Evolutionary conservation across 768 basidiomycete genomes (phyloP), one percentile per base, ranked within the genome.

Genomic region (Kwoniella pini): DNA sequence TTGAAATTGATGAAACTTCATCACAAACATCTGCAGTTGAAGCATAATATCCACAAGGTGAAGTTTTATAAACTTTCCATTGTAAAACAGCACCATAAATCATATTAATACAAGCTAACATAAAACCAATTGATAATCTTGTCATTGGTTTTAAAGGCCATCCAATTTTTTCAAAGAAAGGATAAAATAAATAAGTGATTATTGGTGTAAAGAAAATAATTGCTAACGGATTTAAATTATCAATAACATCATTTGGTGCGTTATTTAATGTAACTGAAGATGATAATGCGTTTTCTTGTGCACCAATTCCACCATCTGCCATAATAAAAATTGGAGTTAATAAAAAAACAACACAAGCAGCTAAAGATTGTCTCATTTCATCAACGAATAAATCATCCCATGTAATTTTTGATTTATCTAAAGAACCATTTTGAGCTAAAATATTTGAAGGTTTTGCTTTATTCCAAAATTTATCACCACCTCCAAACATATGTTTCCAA

Each of bases 361-460:
- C 50, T 42, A 77, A 24, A 3, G 75, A 70, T 19, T 74, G 60
- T 30, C 64, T 49, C 57, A 79, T 49, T 54, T 79, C 79, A 26
- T 73, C 72, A n/a, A 78, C 76, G 36, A 79, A 79, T 11, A 65
- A 57, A 62, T 79, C 79, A 63, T 79, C 79, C 77, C 76, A 78
- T 43, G 61, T 60, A 24, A 76, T 52, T 31, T 54, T 55, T 46
- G 22, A 52, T 19, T 42, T 26, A 49, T 74, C 72, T 46, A 75
- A 26, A 6, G 19, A 11, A n/a, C 74, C 74, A 13, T 62, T 56
- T n/a, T 54, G 42, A 28, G 56, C 63, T 11, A 61, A 62, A 44
- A 75, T 74, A 54, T 64, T 45, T 22, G 63, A 61, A 1, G 78
- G 78, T 61, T 78, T 78, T 57, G 77, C 78, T 9, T 38, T 21